These are phyloP conservation scores for Xylaria flabelliformis DNA, from an alignment of 495 filamentous ascomycete genomes.

Conservation along the genomic window DNA sequence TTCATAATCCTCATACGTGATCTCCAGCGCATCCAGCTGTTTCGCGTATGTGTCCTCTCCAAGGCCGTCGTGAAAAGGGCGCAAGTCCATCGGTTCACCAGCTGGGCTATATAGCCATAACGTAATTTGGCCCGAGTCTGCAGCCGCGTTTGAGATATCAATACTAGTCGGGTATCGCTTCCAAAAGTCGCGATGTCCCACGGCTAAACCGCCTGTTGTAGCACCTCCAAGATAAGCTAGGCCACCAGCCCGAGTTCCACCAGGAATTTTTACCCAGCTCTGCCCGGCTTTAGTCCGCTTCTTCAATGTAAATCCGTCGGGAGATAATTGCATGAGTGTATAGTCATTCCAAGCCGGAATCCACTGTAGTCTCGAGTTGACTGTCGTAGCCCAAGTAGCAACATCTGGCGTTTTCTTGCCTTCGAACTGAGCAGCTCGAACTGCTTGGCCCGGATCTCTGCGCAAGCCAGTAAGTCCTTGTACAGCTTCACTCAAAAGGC, in stretches of 20 bases:
- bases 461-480: slow-evolving; percentile 52
- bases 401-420: slow-evolving; percentile 41
- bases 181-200: slow-evolving; percentile 60
- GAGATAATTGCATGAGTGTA: slow-evolving; percentile 52
- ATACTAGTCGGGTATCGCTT: slow-evolving; percentile 56
- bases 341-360: slow-evolving; percentile 59
- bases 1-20: slow-evolving; percentile 63
- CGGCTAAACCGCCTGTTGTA: slow-evolving; percentile 50
- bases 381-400: slow-evolving; percentile 45
- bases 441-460: slow-evolving; percentile 44
- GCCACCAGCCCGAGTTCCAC: slow-evolving; percentile 53
- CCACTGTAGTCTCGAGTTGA: slow-evolving; percentile 47
- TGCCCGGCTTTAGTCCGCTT: slow-evolving; percentile 56
- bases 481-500: slow-evolving; percentile 49
- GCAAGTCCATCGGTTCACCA: slow-evolving; percentile 54
- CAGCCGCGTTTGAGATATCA: slow-evolving; percentile 49
- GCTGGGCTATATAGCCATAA: slow-evolving; percentile 59
- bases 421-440: slow-evolving; percentile 46
- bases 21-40: slow-evolving; percentile 57
- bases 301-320: slow-evolving; percentile 58
- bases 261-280: slow-evolving; percentile 58
- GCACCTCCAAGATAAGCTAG: slow-evolving; percentile 56
- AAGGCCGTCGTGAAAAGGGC: slow-evolving; percentile 58
- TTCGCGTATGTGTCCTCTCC: slow-evolving; percentile 53
- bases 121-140: slow-evolving; percentile 49